Evolutionary conservation across 257 asterid species (phyloP).

Genomic region (Linaria vulgaris): DNA sequence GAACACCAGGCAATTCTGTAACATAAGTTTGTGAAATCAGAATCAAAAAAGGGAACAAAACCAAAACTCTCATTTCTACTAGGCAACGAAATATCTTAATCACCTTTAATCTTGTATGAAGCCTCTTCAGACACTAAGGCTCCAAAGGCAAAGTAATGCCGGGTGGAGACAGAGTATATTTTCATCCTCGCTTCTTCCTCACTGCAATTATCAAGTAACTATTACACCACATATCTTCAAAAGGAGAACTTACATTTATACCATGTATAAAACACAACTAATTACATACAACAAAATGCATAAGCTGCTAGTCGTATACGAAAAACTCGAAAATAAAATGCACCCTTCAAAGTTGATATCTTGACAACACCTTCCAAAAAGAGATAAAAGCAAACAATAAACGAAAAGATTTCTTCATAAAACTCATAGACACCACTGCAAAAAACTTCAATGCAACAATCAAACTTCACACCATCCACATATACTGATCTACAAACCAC

Average conservation of each 20-base stretch:
- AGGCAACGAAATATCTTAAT: background rate
- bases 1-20: slow-evolving; percentile 71
- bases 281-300: background rate
- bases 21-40: slow-evolving; percentile 12
- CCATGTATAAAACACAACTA: background rate
- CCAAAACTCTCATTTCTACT: background rate
- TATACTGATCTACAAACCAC: too few relatives aligned
- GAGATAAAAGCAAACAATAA: too few relatives aligned
- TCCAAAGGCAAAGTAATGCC: slow-evolving; percentile 93
- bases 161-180: slow-evolving; percentile 80
- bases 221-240: background rate
- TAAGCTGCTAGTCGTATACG: too few relatives aligned
- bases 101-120: slow-evolving; percentile 81
- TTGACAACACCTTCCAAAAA: too few relatives aligned
- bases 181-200: slow-evolving; percentile 97
- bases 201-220: slow-evolving; percentile 33
- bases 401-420: too few relatives aligned
- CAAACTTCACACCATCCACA: too few relatives aligned
- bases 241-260: background rate
- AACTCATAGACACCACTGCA: too few relatives aligned
- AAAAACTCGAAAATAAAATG: background rate
- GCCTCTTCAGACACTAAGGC: slow-evolving; percentile 90
- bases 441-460: too few relatives aligned
- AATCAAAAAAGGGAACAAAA: slow-evolving; percentile 1
- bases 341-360: background rate